Evolutionary conservation across 2,329 filamentous ascomycete species (phyloP).

Genomic region (Trichoderma afroharzianum): DNA sequence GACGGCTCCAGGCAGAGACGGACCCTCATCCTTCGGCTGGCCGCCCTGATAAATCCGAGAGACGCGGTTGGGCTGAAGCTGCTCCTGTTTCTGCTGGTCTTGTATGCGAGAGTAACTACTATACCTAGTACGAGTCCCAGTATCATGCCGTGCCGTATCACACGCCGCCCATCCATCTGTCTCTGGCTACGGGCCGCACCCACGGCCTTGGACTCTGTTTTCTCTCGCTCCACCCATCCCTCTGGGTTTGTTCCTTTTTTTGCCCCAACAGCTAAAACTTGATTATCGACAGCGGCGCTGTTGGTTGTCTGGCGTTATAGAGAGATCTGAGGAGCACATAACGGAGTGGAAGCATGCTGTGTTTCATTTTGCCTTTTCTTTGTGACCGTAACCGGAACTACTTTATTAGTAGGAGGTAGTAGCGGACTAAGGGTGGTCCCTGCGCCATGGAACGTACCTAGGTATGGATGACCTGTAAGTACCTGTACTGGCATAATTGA

Average conservation of each 20-base stretch:
- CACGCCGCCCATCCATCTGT: not conserved
- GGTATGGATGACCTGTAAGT: not conserved
- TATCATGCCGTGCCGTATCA: constrained; percentile 10
- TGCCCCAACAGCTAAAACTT: constrained; percentile 3
- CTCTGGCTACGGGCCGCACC: not conserved
- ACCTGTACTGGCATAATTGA: not conserved
- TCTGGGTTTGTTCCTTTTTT: not conserved
- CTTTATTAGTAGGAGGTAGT: not conserved
- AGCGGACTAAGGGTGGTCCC: not conserved
- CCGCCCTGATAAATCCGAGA: not conserved
- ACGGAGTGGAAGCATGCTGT: not conserved
- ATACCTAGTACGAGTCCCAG: too few species aligned
- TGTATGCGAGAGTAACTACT: not conserved
- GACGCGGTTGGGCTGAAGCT: not conserved
- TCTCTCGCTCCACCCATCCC: not conserved
- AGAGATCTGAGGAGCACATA: not conserved
- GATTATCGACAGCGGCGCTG: constrained; percentile 4
- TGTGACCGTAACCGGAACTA: not conserved
- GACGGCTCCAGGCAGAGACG: not conserved
- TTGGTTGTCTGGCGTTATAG: not conserved
- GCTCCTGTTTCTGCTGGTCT: not conserved
- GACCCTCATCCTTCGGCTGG: not conserved
- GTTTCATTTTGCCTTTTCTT: not conserved
- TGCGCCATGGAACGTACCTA: not conserved
- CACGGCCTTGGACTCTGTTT: not conserved